phyloP scores from a whole-genome alignment of 176 grass and related monocot genomes.

The Areca catechu region DNA sequence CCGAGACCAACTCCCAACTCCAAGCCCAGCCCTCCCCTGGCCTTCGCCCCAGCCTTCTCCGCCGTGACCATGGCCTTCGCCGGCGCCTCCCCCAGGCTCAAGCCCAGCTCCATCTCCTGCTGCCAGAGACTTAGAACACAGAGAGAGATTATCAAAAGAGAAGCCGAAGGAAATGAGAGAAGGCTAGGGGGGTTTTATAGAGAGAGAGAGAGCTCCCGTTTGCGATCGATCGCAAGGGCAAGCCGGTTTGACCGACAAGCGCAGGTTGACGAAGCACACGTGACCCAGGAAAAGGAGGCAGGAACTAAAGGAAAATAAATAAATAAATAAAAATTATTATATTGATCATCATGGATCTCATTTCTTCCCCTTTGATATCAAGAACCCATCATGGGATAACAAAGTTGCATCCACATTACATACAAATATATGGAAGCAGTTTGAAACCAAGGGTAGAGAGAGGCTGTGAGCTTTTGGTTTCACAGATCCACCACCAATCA shows the following conservation, averaged over 20 bases:
- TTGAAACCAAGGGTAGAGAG: too few relatives aligned
- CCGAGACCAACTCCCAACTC: neutral
- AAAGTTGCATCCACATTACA: neutral
- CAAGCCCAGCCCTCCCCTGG: neutral
- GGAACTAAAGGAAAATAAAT: neutral
- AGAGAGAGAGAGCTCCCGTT: neutral
- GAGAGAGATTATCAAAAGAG: neutral
- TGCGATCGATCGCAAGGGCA: neutral
- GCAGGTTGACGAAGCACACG: conserved; percentile 7
- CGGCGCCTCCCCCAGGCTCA: conserved; percentile 10
- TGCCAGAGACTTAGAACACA: neutral
- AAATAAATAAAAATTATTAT: neutral
- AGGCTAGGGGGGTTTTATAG: conserved; percentile 7
- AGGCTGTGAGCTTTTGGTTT: too few relatives aligned
- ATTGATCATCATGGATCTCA: neutral
- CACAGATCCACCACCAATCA: too few relatives aligned
- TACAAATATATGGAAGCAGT: neutral
- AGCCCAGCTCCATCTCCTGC: conserved; percentile 7
- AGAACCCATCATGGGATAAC: neutral
- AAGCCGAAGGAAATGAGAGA: neutral
- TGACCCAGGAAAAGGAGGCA: neutral
- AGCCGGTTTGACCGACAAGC: conserved; percentile 1
- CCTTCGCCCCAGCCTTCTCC: conserved; percentile 1
- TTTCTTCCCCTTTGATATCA: neutral
- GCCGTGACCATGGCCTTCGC: neutral